These are phyloP conservation scores for Solanum bulbocastanum DNA, from an alignment of 257 asterid genomes.

Conservation along the genomic window DNA sequence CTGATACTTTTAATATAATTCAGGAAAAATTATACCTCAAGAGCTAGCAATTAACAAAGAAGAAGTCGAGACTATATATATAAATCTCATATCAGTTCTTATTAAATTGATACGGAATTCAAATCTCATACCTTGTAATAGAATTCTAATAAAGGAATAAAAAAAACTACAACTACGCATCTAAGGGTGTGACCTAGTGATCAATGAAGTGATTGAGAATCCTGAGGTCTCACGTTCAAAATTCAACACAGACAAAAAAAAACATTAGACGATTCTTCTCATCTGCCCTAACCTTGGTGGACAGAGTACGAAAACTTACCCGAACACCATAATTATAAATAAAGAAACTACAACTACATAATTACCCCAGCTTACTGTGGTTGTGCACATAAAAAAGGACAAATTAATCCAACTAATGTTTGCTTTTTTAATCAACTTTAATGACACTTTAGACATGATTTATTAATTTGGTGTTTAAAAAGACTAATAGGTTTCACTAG, in stretches of 20 bases:
- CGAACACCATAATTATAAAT: not conserved
- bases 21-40: not conserved
- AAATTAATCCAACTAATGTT: not conserved
- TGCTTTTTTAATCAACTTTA: not conserved
- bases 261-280: too few relatives aligned
- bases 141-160: not conserved
- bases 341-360: not conserved
- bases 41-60: not conserved
- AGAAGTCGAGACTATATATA: not conserved
- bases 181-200: too few relatives aligned
- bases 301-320: not conserved
- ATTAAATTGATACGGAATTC: not conserved
- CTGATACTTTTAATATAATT: not conserved
- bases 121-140: not conserved
- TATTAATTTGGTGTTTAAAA: not conserved
- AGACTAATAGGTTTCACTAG: slow-evolving; percentile 31
- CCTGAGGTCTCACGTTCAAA: too few relatives aligned
- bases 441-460: not conserved
- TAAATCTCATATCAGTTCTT: not conserved
- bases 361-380: not conserved
- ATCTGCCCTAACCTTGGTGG: too few relatives aligned
- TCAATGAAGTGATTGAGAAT: not conserved
- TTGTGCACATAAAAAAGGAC: not conserved
- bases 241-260: not conserved
- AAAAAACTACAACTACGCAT: not conserved